These are phyloP conservation scores for Mycocalia duriaeana DNA, from an alignment of 1,284 basidiomycete genomes.

Conservation along the genomic window DNA sequence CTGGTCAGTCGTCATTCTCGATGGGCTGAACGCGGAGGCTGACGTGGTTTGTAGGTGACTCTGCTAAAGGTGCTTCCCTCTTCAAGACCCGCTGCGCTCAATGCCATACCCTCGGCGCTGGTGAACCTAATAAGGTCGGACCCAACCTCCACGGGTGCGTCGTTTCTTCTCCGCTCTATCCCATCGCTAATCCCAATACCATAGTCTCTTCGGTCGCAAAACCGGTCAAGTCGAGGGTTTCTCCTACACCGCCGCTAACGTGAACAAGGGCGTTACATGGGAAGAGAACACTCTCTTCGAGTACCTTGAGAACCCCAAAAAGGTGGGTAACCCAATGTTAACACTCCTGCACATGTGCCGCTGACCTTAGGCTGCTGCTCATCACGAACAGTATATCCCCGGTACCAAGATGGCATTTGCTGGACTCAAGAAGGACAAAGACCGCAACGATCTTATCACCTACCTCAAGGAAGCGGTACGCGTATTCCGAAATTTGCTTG, in stretches of 20 bases:
- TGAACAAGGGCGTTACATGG: conserved; percentile 93
- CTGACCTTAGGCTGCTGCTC: conserved; percentile 5
- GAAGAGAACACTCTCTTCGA: conserved; percentile 85
- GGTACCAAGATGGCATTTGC: conserved; percentile 98
- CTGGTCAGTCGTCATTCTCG: neutral
- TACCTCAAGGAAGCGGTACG: conserved; percentile 70
- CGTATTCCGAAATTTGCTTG: neutral
- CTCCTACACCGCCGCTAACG: conserved; percentile 94
- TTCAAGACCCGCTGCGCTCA: conserved; percentile 98
- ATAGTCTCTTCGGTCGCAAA: conserved; percentile 80
- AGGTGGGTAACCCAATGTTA: conserved; percentile 43
- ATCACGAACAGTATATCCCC: conserved; percentile 73
- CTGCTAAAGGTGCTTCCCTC: conserved; percentile 82
- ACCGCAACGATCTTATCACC: conserved; percentile 86
- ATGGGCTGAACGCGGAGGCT: neutral
- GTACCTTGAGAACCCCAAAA: conserved; percentile 95
- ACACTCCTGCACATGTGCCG: neutral
- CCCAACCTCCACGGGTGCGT: conserved; percentile 91
- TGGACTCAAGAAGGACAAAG: conserved; percentile 95
- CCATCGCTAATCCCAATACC: conserved; percentile 1
- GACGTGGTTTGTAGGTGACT: conserved; percentile 62
- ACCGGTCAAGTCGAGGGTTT: conserved; percentile 84
- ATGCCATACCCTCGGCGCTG: conserved; percentile 88
- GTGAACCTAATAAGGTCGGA: conserved; percentile 73
- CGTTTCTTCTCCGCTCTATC: neutral